Evolutionary conservation across 768 basidiomycete genomes (phyloP), one percentile per base, ranked within the genome.

Genomic region (Tephrocybe sp.): DNA sequence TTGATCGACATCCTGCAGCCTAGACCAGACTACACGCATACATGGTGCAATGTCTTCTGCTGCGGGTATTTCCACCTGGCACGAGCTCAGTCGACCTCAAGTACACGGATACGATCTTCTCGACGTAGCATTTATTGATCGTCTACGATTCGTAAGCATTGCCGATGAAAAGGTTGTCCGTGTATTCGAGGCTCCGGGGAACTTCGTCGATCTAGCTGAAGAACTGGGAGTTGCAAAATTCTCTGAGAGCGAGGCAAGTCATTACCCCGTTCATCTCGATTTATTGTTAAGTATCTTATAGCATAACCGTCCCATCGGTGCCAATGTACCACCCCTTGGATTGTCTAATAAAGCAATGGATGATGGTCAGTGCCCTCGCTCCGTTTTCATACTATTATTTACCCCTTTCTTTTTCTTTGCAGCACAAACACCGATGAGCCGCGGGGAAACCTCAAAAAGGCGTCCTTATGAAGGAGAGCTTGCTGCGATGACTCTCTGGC

Each of bases 101-200:
- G 85, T 98, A 14, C 97, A 99, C 69, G 97, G 97, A 6, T 98
- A 98, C 66, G 94, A 98, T 62, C 72, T 98, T 33, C 74, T 95
- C 14, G 87, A 85, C 48, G 85, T 82, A 5, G 80, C 79, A 2
- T 95, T 92, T 65, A 75, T 96, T 40, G 77, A 79, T 51, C 73
- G 87, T 0, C 72, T 93, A 40, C 83, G 80, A 26, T 96, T 98
- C 63, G 87, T 85, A 16, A 95, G 91, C 58, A 85, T 93, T 40
- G 93, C 94, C 9, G 97, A 99, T 61, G 97, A 99, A 68, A 98
- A 98, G 68, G 93, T 98, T 10, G 83, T 84, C 11, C 82, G 97
- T 36, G 83, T 98, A 0, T 99, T 99, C 55, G 93, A 94, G 62
- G 94, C 95, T 8, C 90, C 97, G 5, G 77, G 76, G 16, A 78